Evolutionary conservation across 176 grass and related monocot genomes (phyloP), one percentile per base, ranked within the genome.

Genomic region (Pharus latifolius): DNA sequence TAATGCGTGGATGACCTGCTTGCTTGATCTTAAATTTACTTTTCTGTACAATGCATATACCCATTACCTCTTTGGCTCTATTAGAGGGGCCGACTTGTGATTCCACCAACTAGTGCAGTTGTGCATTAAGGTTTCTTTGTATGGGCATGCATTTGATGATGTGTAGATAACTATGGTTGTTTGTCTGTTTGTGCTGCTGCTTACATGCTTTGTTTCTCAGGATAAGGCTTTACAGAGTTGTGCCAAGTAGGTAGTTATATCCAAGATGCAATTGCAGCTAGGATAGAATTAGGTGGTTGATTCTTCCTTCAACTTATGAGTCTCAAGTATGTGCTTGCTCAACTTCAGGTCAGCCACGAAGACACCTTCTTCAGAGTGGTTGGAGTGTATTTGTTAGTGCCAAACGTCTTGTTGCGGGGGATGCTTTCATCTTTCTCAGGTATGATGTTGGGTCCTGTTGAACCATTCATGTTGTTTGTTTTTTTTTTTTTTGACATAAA

Each of bases 381-480:
- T 98, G 94, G 94, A 98, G 94, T 83, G 87, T 98, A n/a, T 98
- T 98, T 75, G 90, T 98, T 56, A 98, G 94, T 35, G 77, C 94
- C 47, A 98, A 98, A 31, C 71, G 89, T 10, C 89, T 98, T 17
- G 81, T 98, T 40, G 87, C 94, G 51, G 94, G 94, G 25, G 94
- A 98, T 71, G 94, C 94, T 12, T 98, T 98, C 81, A 98, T 98
- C 65, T 98, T 98, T 68, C 86, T 98, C 16, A 93, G 89, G 89
- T 93, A 31, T 62, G 64, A 56, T 58, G n/a, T 34, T 68, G 18
- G 42, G 26, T 7, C 27, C 18, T 23, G 7, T 14, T 56, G 28
- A 28, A 24, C 13, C 25, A 14, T 32, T 42, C 59, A 4, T 57
- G 29, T 0, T 78, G 53, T 63, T 57, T 43, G 14, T 25, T 63